Percentiles rank a stretch among this genome's conserved stretches.
phyloP scores from a whole-genome alignment of 2,329 filamentous ascomycete species.

The Talaromyces verruculosus region DNA sequence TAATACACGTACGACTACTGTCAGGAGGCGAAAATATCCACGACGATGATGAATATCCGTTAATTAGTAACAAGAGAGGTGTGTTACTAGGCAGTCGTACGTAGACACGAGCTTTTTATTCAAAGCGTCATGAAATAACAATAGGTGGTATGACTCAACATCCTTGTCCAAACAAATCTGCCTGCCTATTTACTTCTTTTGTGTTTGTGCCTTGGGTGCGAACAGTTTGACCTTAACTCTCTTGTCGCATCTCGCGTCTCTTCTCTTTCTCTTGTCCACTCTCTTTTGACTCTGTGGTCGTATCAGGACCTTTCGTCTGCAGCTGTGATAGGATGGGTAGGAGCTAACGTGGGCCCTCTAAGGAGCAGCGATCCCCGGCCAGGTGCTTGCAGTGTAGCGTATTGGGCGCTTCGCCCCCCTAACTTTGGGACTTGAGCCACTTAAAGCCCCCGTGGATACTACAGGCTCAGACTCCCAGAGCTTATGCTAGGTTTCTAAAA shows the following conservation, averaged over 20 bases:
- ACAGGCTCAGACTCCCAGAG: not conserved
- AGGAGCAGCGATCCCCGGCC: constrained; percentile 15
- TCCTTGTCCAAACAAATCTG: not conserved
- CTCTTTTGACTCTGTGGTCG: not conserved
- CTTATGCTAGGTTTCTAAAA: not conserved
- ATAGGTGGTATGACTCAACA: not conserved
- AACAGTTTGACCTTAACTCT: not conserved
- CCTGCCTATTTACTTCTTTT: not conserved
- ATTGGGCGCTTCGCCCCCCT: constrained; percentile 15
- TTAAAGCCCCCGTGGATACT: not conserved
- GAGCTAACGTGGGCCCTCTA: constrained; percentile 13
- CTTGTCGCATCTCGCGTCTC: constrained; percentile 15
- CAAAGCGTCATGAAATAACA: not conserved
- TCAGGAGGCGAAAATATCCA: constrained; percentile 11
- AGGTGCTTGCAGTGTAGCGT: not conserved
- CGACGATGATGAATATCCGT: not conserved
- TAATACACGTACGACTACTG: not conserved
- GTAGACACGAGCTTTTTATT: not conserved
- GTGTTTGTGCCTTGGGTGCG: not conserved
- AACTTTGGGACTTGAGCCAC: constrained; percentile 2
- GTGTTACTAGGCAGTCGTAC: not conserved
- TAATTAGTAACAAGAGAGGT: not conserved
- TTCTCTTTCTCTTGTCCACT: constrained; percentile 1
- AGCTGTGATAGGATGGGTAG: constrained; percentile 12
- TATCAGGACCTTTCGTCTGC: constrained; percentile 2